phyloP scores from a whole-genome alignment of 768 basidiomycete genomes.

The Amanita subjunquillea region DNA sequence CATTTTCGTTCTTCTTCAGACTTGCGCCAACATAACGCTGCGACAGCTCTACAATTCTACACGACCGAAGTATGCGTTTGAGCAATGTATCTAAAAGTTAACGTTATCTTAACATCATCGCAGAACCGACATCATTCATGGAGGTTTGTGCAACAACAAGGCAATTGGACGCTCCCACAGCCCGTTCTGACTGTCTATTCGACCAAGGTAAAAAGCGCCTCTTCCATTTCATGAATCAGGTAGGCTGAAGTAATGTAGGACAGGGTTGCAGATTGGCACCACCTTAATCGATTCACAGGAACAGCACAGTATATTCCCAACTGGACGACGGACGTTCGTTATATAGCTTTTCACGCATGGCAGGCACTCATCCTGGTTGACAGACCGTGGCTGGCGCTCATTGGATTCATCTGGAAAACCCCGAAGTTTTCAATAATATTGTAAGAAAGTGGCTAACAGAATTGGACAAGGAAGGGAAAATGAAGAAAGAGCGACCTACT shows the following conservation, averaged over 20 bases:
- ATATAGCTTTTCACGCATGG: neutral
- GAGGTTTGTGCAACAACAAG: slow-evolving; percentile 29
- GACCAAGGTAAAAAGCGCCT: slow-evolving; percentile 18
- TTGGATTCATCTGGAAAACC: slow-evolving; percentile 60
- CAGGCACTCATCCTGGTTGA: neutral
- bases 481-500: slow-evolving; percentile 10
- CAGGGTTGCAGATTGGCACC: slow-evolving; percentile 35
- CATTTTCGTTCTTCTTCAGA: neutral
- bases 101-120: neutral
- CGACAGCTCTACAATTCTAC: slow-evolving; percentile 57
- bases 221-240: neutral
- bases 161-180: slow-evolving; percentile 32
- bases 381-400: slow-evolving; percentile 48
- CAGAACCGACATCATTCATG: slow-evolving; percentile 34
- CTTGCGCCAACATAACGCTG: neutral
- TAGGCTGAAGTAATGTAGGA: slow-evolving; percentile 23
- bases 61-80: slow-evolving; percentile 31
- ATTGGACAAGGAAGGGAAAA: slow-evolving; percentile 8
- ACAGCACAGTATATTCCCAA: slow-evolving; percentile 28
- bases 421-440: slow-evolving; percentile 38
- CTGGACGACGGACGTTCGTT: slow-evolving; percentile 26
- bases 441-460: slow-evolving; percentile 41
- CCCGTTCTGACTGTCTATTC: slow-evolving; percentile 34
- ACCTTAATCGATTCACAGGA: slow-evolving; percentile 21
- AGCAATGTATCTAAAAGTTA: too few relatives aligned